A percentile compares a stretch with the other conserved stretches of the same genome.
These are phyloP conservation scores for Citrus sp. DNA, from an alignment of 345 rosid species.

Conservation along the genomic window DNA sequence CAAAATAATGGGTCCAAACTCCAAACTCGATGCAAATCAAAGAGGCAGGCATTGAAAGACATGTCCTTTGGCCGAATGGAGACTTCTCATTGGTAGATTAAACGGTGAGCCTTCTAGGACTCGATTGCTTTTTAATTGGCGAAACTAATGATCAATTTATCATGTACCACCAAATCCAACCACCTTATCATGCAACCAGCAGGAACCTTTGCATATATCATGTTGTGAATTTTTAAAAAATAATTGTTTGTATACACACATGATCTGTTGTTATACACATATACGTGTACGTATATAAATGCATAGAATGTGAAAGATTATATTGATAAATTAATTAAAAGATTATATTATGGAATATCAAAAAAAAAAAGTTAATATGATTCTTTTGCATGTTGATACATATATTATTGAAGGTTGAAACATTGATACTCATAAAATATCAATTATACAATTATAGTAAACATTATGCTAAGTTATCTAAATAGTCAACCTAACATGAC, in stretches of 20 bases:
- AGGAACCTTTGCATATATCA: background rate
- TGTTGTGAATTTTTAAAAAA: background rate
- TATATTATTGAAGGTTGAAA: background rate
- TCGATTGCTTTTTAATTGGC: background rate
- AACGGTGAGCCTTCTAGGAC: background rate
- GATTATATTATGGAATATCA: no score
- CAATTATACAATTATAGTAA: no score
- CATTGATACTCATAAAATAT: background rate
- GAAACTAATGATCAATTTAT: background rate
- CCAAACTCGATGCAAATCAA: conserved; percentile 7
- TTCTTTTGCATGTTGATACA: no score
- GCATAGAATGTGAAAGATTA: background rate
- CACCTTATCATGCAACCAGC: background rate
- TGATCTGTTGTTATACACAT: no score
- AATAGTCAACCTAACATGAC: background rate
- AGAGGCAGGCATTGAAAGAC: conserved; percentile 20
- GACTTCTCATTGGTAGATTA: background rate
- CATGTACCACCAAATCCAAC: background rate
- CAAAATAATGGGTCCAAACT: background rate
- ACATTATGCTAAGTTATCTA: no score
- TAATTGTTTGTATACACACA: no score
- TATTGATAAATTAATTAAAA: background rate
- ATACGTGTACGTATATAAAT: no score
- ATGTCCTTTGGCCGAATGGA: background rate
- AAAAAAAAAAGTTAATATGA: no score